phyloP scores from a whole-genome alignment of 1,139 yeast genomes.

The Protomyces arabidopsidicola region DNA sequence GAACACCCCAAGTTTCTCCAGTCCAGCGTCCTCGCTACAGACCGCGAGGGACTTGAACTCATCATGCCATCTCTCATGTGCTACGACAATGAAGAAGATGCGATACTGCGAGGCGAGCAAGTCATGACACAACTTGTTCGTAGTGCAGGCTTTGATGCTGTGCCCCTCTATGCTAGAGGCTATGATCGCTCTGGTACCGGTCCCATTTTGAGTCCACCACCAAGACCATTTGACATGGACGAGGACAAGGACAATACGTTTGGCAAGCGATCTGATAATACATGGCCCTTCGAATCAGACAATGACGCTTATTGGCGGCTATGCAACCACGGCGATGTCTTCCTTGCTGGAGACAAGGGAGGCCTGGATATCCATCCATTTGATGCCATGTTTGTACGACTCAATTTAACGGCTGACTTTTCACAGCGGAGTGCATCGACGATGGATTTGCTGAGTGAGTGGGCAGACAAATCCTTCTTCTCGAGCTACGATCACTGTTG shows the following conservation, averaged over 20 bases:
- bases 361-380: constrained; percentile 14
- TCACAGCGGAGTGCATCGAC: background rate
- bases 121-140: constrained; percentile 3
- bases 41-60: constrained; percentile 5
- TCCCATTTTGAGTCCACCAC: no score
- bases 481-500: constrained; percentile 15
- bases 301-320: constrained; percentile 2
- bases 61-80: constrained; percentile 12
- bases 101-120: constrained; percentile 5
- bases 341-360: constrained; percentile 1
- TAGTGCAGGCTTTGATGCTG: constrained; percentile 20
- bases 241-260: background rate
- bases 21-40: constrained; percentile 8
- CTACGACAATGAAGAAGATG: background rate
- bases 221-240: no score
- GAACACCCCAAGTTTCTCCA: background rate
- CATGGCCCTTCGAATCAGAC: no score
- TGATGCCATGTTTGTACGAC: constrained; percentile 10
- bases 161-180: constrained; percentile 3
- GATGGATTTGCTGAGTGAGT: constrained; percentile 2
- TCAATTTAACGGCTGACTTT: background rate
- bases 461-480: constrained; percentile 14
- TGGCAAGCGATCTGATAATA: no score
- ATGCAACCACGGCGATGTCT: constrained; percentile 4
- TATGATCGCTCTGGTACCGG: background rate